Evolutionary conservation across 2,329 filamentous ascomycete species (phyloP).

Genomic region (Orbilia oligospora): DNA sequence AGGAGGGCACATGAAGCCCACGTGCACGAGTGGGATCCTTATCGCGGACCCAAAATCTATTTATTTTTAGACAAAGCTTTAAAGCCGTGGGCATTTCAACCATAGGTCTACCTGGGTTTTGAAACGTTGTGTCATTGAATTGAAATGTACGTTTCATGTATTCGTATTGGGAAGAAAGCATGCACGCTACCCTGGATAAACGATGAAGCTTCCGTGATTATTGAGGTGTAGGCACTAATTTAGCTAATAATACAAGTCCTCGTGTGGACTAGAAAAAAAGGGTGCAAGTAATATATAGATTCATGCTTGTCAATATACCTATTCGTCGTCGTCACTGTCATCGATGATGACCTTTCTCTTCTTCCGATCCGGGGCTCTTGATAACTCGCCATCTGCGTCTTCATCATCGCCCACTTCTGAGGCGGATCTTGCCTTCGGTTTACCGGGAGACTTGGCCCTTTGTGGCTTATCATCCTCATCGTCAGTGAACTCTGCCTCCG

Average conservation of each 20-base stretch:
- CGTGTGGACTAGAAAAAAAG: not conserved
- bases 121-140: too few relatives aligned
- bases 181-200: too few relatives aligned
- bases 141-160: too few relatives aligned
- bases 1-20: too few relatives aligned
- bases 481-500: slow-evolving; percentile 63
- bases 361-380: slow-evolving; percentile 65
- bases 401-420: slow-evolving; percentile 53
- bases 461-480: slow-evolving; percentile 49
- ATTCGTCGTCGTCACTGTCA: slow-evolving; percentile 69
- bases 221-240: not conserved
- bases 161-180: too few relatives aligned
- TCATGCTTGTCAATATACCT: not conserved
- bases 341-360: slow-evolving; percentile 70
- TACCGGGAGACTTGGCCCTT: slow-evolving; percentile 44
- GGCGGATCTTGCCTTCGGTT: slow-evolving; percentile 45
- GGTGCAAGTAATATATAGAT: not conserved
- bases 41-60: too few relatives aligned
- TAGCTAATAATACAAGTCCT: slow-evolving; percentile 18
- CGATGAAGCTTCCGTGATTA: not conserved
- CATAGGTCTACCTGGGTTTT: too few relatives aligned
- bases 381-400: slow-evolving; percentile 55
- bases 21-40: too few relatives aligned
- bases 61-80: too few relatives aligned
- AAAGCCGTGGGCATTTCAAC: too few relatives aligned